Percentiles rank a stretch among this genome's conserved stretches.
These are phyloP conservation scores for Globisporangium splendens DNA, from an alignment of 352 stramenopile genomes.

Conservation along the genomic window DNA sequence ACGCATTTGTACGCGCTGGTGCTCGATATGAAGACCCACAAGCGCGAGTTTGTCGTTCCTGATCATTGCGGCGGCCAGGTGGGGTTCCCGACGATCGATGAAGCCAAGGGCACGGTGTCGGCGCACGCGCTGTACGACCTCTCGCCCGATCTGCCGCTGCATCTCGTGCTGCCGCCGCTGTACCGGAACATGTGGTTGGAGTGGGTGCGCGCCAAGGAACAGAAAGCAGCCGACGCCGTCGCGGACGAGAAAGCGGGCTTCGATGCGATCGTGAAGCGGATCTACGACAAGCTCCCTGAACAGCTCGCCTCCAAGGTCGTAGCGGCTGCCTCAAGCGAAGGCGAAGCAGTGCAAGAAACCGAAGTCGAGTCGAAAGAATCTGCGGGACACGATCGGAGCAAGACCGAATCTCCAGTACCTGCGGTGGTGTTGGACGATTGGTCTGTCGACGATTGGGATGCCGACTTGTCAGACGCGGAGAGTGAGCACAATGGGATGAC, in stretches of 20 bases:
- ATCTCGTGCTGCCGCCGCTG: constrained; percentile 83
- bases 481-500: constrained; percentile 9
- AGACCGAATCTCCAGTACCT: neutral
- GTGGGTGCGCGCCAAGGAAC: constrained; percentile 49
- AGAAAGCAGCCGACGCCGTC: constrained; percentile 26
- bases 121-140: constrained; percentile 88
- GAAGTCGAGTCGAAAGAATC: neutral
- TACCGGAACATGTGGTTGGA: constrained; percentile 87
- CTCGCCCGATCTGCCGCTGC: constrained; percentile 78
- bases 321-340: neutral
- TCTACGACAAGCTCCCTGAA: constrained; percentile 42
- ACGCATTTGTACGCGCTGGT: constrained; percentile 53
- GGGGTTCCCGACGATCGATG: constrained; percentile 59
- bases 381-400: neutral
- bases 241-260: constrained; percentile 44
- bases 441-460: constrained; percentile 75
- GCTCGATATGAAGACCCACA: constrained; percentile 39
- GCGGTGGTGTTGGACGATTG: constrained; percentile 37
- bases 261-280: constrained; percentile 45
- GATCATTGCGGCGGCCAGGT: constrained; percentile 30
- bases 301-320: constrained; percentile 43
- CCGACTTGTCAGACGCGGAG: constrained; percentile 38
- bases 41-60: constrained; percentile 36
- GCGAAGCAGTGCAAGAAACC: constrained; percentile 7
- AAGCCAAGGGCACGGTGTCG: constrained; percentile 74